Evolutionary conservation across 2,329 filamentous ascomycete genomes (phyloP), one percentile per base, ranked within the genome.

Genomic region (Gliomastix tumulicola): DNA sequence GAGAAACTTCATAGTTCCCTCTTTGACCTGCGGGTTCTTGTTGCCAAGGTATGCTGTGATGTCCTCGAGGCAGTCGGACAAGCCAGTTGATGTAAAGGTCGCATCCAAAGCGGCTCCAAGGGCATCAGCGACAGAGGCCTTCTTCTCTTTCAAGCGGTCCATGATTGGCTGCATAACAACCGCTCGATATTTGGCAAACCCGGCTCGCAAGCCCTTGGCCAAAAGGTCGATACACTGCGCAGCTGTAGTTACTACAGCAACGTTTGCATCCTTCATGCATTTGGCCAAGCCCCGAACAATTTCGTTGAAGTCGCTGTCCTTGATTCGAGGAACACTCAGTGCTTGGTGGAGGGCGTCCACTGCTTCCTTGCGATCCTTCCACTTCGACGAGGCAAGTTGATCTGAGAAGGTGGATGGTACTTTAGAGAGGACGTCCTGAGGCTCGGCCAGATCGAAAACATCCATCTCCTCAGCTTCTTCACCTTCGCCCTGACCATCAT

Each of bases 201-300:
- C 65, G 49, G 76, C 81, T 31, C 87, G 81, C 42, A 98, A 57
- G 34, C 92, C 92, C 51, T 87, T 92, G 32, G 89, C 90, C 19
- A 98, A 67, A 20, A 84, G 74, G 51, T 97, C 89, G 22, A 96
- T 84, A 60, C 90, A 95, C 50, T 94, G 89, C 4, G 90, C 92
- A 6, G 94, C 90, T 45, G 92, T 82, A 3, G 84, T 92, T 16
- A 96, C 92, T 34, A 97, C 92, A 6, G 87, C 84, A 47, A 98
- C 84, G 54, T 98, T 98, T 49, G 94, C 92, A 49, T 98, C 94
- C 61, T 98, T 98, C 92, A 98, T 98, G 49, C 79, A 88, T 62
- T 97, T 98, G 31, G 92, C 90, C 37, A 97, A 71, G 5, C 79
- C 82, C 42, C 86, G 76, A 38, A 86, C 79, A 47, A 97, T 74